phyloP scores from a whole-genome alignment of 176 grass and related monocot species.

The Zea mays region DNA sequence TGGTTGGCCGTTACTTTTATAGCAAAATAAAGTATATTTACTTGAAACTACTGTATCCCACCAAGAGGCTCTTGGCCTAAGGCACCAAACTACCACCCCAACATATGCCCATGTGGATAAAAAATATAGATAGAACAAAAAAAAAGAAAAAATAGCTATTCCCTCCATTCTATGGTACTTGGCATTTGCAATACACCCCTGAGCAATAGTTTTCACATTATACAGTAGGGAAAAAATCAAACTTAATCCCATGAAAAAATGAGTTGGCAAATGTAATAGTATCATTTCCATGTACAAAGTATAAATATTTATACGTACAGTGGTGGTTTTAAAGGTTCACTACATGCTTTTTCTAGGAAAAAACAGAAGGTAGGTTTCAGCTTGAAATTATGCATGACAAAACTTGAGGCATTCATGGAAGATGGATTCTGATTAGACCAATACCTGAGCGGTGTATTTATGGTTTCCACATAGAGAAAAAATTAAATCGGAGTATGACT shows the following conservation, averaged over 20 bases:
- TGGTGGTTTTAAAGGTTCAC: background rate
- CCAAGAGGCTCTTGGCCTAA: slow-evolving; percentile 11
- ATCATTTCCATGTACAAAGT: slow-evolving; percentile 9
- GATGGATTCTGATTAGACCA: slow-evolving; percentile 6
- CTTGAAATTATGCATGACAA: background rate
- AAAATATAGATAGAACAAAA: background rate
- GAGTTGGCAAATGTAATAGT: background rate
- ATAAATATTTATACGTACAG: background rate
- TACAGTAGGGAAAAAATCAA: background rate
- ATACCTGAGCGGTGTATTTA: background rate
- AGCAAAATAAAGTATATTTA: background rate
- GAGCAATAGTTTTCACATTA: background rate
- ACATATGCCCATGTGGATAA: background rate
- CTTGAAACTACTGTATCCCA: background rate
- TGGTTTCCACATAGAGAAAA: slow-evolving; percentile 21
- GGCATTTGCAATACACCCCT: background rate
- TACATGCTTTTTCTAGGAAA: background rate
- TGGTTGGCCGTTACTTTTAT: background rate
- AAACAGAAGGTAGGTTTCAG: background rate
- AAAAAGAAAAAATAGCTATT: background rate
- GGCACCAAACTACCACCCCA: background rate
- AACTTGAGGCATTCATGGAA: background rate
- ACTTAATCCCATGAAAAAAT: slow-evolving; percentile 9
- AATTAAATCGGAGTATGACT: background rate
- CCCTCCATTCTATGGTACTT: background rate